Base-by-base conservation (phyloP, 2,329 filamentous ascomycete species). In the Nectriaceae sp. region DNA sequence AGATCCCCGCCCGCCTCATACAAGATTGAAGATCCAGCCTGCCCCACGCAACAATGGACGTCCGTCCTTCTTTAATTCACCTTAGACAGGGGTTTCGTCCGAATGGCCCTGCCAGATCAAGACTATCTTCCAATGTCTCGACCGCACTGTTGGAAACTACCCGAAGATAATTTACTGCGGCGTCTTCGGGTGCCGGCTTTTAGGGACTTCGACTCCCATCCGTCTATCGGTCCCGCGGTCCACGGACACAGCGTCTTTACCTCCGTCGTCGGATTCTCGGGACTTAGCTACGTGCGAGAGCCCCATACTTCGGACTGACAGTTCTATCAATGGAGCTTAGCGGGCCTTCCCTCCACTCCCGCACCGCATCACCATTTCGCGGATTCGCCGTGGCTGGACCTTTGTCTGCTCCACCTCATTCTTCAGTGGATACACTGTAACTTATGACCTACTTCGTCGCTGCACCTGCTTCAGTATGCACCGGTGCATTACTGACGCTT, bases 231-330 rank as follows among this genome's bases (percentile, higher is more conserved):
- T 52, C 49, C 46, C 46, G 40, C 43, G 37, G 43, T 33, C 39
- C 20, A 16, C 19, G 40, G 40, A 26, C 42, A 26, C 44, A 40
- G 13, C 36, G 41, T 26, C 31, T 44, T 50, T 53, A 48, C 41
- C 42, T 49, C 46, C 43, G 31, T 49, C 24, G 37, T 61, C 59
- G 59, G 59, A 33, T 46, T 62, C 47, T 59, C 59, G 59, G 59
- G 51, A 26, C 52, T 56, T 56, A 42, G 46, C 53, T 49, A 44
- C 44, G 53, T 61, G 57, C 57, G 55, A 59, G 44, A 52, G 44
- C 54, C 45, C 52, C 47, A 52, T 44, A 40, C 31, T 45, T 42
- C 51, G 38, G 41, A 38, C 24, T 41, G 33, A 35, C 42, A 45
- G 40, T 31, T 39, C 47, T 40, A 45, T 35, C 33, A 38, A 40